These are phyloP conservation scores for Cystobasidium tubakii DNA, from an alignment of 768 basidiomycete species.

Conservation along the genomic window DNA sequence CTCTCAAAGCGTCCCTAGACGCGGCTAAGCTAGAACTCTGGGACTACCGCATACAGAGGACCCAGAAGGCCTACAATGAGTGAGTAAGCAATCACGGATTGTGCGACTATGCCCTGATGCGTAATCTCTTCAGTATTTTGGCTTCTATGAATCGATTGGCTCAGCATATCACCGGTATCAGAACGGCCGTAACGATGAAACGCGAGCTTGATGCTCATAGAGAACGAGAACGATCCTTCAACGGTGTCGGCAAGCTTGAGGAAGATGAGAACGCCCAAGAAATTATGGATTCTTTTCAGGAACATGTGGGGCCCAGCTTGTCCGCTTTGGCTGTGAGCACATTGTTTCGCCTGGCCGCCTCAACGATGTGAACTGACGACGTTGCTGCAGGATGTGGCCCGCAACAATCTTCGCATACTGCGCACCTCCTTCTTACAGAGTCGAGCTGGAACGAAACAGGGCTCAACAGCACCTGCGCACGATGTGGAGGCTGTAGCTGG, in stretches of 20 bases:
- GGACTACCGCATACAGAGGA: conserved; percentile 49
- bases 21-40: conserved; percentile 77
- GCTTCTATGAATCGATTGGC: conserved; percentile 80
- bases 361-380: neutral
- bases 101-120: neutral
- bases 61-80: conserved; percentile 35
- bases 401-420: conserved; percentile 59
- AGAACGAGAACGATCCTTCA: conserved; percentile 50
- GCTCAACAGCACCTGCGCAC: neutral
- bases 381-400: conserved; percentile 58
- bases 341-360: neutral
- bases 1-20: conserved; percentile 72
- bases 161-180: conserved; percentile 83
- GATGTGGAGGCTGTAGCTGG: conserved; percentile 24
- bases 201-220: conserved; percentile 63
- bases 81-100: neutral
- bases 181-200: conserved; percentile 76
- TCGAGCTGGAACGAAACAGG: neutral
- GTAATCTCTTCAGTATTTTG: conserved; percentile 51
- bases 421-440: conserved; percentile 58
- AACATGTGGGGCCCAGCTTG: conserved; percentile 34
- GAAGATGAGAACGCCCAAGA: conserved; percentile 23
- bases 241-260: neutral
- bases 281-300: conserved; percentile 34
- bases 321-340: neutral